phyloP scores from a whole-genome alignment of 805 yeast species.

The Saccharomyces eubayanus region DNA sequence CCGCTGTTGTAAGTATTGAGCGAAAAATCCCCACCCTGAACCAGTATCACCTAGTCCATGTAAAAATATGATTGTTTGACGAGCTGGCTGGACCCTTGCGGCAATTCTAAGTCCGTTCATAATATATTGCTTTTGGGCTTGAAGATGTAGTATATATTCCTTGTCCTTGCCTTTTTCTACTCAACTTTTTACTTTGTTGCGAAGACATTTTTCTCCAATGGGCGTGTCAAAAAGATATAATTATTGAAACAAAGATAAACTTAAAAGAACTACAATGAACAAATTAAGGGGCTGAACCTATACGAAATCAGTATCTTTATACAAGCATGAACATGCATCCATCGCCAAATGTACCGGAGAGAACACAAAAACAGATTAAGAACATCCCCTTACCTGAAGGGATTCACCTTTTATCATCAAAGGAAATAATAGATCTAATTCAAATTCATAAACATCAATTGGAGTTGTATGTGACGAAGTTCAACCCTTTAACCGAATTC shows the following conservation, averaged over 20 bases:
- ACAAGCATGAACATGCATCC: not conserved
- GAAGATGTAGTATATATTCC: not conserved
- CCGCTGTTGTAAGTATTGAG: slow-evolving; percentile 44
- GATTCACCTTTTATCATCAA: slow-evolving; percentile 16
- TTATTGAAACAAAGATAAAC: not conserved
- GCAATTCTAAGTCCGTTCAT: slow-evolving; percentile 29
- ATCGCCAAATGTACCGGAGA: not conserved
- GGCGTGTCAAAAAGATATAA: not conserved
- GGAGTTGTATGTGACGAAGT: slow-evolving; percentile 16
- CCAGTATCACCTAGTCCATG: slow-evolving; percentile 95
- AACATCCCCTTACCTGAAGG: slow-evolving; percentile 18
- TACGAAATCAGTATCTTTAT: not conserved
- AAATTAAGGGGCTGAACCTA: not conserved
- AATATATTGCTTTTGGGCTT: not conserved
- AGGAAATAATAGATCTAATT: slow-evolving; percentile 18
- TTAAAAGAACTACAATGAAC: not conserved
- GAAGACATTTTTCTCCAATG: not conserved
- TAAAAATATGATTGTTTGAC: slow-evolving; percentile 63
- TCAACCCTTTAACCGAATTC: slow-evolving; percentile 14
- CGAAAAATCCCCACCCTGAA: slow-evolving; percentile 78
- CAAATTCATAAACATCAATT: slow-evolving; percentile 13
- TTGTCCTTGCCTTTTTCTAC: not conserved
- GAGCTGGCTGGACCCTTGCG: slow-evolving; percentile 32
- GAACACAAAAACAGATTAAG: not conserved
- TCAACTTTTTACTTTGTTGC: not conserved